Percentiles rank a stretch among this genome's conserved stretches.
Evolutionary conservation across 345 rosid species (phyloP).

Genomic region (Acer campestre): DNA sequence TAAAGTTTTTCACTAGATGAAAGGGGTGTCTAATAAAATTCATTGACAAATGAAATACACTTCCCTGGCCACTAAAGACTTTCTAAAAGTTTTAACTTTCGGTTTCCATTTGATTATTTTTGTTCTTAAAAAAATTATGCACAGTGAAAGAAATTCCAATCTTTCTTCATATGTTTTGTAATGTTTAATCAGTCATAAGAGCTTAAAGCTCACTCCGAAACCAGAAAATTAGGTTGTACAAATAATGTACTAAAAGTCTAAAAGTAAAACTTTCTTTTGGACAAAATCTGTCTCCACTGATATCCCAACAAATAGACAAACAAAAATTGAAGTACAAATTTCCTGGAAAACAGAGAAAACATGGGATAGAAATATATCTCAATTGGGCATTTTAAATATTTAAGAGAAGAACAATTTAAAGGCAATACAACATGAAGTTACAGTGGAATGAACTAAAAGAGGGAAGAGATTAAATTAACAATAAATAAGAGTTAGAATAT

Average conservation of each 20-base stretch:
- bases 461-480: background rate
- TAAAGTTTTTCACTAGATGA: background rate
- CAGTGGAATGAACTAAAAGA: background rate
- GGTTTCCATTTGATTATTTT: background rate
- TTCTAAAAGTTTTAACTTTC: background rate
- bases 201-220: background rate
- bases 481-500: no score
- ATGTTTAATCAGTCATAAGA: background rate
- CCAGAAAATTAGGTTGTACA: background rate
- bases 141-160: background rate
- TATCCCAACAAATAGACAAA: background rate
- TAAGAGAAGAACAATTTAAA: background rate
- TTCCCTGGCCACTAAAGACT: background rate
- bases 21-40: background rate
- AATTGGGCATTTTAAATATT: background rate
- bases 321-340: background rate
- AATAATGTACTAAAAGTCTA: background rate
- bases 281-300: background rate
- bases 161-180: background rate
- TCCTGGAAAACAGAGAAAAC: background rate
- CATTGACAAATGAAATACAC: background rate
- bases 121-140: no score
- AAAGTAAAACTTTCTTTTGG: background rate
- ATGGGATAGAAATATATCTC: background rate
- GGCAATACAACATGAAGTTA: background rate